These are phyloP conservation scores for Umbilicaria muhlenbergii DNA, from an alignment of 495 filamentous ascomycete genomes.

Conservation along the genomic window DNA sequence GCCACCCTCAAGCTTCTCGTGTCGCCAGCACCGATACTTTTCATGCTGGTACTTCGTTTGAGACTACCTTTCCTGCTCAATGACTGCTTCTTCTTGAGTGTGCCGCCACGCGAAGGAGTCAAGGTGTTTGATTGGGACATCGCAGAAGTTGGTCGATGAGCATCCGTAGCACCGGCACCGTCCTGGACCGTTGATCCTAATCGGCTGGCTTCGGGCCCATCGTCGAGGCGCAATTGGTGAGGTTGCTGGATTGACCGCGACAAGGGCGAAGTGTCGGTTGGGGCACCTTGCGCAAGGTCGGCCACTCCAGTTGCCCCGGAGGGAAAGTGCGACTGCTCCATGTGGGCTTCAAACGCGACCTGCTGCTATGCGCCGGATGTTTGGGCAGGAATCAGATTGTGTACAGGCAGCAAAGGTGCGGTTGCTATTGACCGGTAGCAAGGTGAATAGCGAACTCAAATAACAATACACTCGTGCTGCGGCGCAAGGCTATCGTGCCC, in stretches of 20 bases:
- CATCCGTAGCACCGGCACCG: not conserved
- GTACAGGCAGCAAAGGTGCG: too few species aligned
- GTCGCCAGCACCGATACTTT: conserved; percentile 65
- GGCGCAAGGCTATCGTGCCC: too few species aligned
- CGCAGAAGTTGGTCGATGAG: conserved; percentile 36
- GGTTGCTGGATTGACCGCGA: conserved; percentile 4
- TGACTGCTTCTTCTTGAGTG: conserved; percentile 74
- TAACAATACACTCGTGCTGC: too few species aligned
- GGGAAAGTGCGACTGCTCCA: conserved; percentile 4
- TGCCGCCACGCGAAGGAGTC: conserved; percentile 53
- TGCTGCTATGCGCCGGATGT: too few species aligned
- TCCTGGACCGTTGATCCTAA: conserved; percentile 4
- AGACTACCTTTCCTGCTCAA: conserved; percentile 56
- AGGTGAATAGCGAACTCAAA: too few species aligned
- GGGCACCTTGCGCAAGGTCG: conserved; percentile 8
- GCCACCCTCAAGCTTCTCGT: conserved; percentile 57
- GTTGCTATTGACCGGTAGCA: too few species aligned
- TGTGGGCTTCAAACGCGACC: not conserved
- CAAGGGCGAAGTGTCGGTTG: conserved; percentile 2
- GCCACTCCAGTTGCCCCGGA: not conserved
- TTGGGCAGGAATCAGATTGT: too few species aligned
- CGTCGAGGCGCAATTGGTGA: not conserved
- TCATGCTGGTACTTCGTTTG: conserved; percentile 62
- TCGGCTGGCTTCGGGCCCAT: not conserved
- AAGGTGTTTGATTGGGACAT: conserved; percentile 33